Base-by-base conservation (phyloP, 148 eudicot genomes). In the Fagopyrum esculentum region DNA sequence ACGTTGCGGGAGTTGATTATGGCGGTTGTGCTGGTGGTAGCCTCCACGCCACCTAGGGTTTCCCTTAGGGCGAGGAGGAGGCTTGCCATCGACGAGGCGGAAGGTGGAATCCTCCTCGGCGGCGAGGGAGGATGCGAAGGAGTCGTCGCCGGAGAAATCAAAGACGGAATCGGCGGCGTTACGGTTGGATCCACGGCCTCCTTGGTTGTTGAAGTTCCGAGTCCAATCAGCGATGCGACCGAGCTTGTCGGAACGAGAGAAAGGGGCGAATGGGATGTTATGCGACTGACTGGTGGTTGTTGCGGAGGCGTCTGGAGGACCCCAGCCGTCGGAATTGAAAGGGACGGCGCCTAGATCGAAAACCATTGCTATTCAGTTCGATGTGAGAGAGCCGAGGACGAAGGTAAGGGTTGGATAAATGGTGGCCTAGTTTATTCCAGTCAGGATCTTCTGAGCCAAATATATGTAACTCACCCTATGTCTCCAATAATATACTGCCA, bases 281-380 rank as follows among this genome's bases (percentile, higher is more conserved):
- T 13, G 48, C 22, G 49, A 6, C 49, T 5, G 74, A 74, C 1
- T 74, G 89, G 89, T 3, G 75, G 72, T 29, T 71, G 59, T 12
- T 51, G 69, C 7, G 81, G 74, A 35, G 74, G 72, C 46, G 9
- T 93, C 97, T 4, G 83, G 88, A n/a, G 98, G 97, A 1, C 98
- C 98, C 98, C 98, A 93, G 0, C 98, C 98, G 78, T 91, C 97
- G 6, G 96, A 76, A 74, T 91, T 94, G 89, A 87, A 94, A 0
- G 98, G 90, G 0, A 94, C 97, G 2, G 87, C 79, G 16, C 88
- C 91, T 6, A 91, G 71, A 6, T 91, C 91, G 55, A 94, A 91
- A 0, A 72, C 83, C 80, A 86, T 88, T 10, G 72, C 45, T 5
- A 15, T n/a, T 54, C 7, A 4, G 29, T 2, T 35, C 15, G 68